phyloP scores from a whole-genome alignment of 192 early-diverging fungal species.

The Backusella australiensis region DNA sequence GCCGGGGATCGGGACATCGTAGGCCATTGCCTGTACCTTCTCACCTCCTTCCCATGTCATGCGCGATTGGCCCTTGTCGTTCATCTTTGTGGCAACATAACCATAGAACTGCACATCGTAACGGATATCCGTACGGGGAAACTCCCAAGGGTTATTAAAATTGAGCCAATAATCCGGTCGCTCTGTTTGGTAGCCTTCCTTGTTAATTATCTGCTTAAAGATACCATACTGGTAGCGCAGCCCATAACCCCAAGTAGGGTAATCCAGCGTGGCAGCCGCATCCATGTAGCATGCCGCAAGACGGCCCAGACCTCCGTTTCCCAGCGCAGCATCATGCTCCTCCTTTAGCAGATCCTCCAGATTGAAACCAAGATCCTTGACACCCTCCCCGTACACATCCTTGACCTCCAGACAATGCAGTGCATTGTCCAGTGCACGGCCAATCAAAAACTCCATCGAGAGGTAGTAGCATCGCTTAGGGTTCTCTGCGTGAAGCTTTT shows the following conservation, averaged over 20 bases:
- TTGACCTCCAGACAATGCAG: slow-evolving; percentile 85
- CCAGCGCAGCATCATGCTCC: slow-evolving; percentile 94
- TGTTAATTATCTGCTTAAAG: slow-evolving; percentile 91
- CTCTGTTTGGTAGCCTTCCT: slow-evolving; percentile 94
- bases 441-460: slow-evolving; percentile 96
- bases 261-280: slow-evolving; percentile 89
- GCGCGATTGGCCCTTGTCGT: slow-evolving; percentile 62
- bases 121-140: slow-evolving; percentile 87
- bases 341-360: slow-evolving; percentile 93
- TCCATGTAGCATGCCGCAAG: slow-evolving; percentile 98
- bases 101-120: slow-evolving; percentile 92
- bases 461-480: slow-evolving; percentile 97
- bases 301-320: slow-evolving; percentile 96
- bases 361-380: slow-evolving; percentile 79
- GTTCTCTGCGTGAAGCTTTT: slow-evolving; percentile 52
- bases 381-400: slow-evolving; percentile 63
- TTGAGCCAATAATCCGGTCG: slow-evolving; percentile 97
- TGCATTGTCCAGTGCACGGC: slow-evolving; percentile 96
- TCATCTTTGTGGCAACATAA: slow-evolving; percentile 67
- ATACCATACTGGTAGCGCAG: slow-evolving; percentile 98
- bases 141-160: slow-evolving; percentile 96
- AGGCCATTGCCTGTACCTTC: slow-evolving; percentile 88
- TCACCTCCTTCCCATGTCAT: slow-evolving; percentile 85
- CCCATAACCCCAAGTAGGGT: slow-evolving; percentile 96
- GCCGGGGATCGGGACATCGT: slow-evolving; percentile 97